A percentile compares a stretch with the other conserved stretches of the same genome.
Evolutionary conservation across 2,329 filamentous ascomycete genomes (phyloP).

Genomic region (Tolypocladium nubicola): DNA sequence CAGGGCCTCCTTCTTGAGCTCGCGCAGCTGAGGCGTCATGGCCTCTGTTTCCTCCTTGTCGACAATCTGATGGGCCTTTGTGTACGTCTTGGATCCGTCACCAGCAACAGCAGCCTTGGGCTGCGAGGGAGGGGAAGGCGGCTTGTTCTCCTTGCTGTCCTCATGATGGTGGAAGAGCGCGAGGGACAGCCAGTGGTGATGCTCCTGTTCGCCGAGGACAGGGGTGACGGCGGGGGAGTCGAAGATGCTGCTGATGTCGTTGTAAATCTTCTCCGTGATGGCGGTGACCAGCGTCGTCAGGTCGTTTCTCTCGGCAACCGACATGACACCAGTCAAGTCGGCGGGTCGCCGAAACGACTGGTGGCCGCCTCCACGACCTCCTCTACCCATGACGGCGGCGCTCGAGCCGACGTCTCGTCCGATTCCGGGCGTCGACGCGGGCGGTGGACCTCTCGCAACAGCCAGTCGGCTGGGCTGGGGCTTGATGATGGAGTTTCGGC

Average conservation of each 20-base stretch:
- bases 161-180: slow-evolving; percentile 14
- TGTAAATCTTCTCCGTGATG: slow-evolving; percentile 45
- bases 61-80: slow-evolving; percentile 16
- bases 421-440: not conserved
- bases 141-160: slow-evolving; percentile 12
- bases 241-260: slow-evolving; percentile 40
- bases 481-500: not conserved
- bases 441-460: not conserved
- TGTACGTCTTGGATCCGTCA: slow-evolving; percentile 10
- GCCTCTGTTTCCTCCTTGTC: slow-evolving; percentile 21
- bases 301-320: slow-evolving; percentile 37
- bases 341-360: slow-evolving; percentile 31
- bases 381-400: slow-evolving; percentile 25
- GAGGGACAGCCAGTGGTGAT: slow-evolving; percentile 24
- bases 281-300: slow-evolving; percentile 38
- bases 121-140: slow-evolving; percentile 1
- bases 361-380: slow-evolving; percentile 21
- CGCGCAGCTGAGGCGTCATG: slow-evolving; percentile 39
- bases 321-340: slow-evolving; percentile 40
- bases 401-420: not conserved
- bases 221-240: slow-evolving; percentile 30
- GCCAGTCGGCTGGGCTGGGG: not conserved
- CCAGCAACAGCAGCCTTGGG: not conserved
- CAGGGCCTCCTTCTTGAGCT: slow-evolving; percentile 60
- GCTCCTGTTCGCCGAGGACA: slow-evolving; percentile 16